A percentile compares a stretch with the other conserved stretches of the same genome.
Evolutionary conservation across 176 grass and related monocot species (phyloP).

Genomic region (Tuctoria greenei): DNA sequence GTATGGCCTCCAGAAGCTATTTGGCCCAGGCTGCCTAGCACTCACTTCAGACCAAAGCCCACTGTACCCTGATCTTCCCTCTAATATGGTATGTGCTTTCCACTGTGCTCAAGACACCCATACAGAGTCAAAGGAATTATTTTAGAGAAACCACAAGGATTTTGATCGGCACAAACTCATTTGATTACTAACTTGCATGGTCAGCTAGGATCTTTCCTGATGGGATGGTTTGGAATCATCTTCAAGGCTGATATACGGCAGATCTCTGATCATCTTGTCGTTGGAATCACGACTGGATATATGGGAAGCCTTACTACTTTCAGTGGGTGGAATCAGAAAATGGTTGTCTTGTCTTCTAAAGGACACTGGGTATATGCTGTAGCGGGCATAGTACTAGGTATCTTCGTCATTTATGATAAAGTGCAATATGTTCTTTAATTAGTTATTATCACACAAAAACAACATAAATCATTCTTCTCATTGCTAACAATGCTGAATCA

Average conservation of each 20-base stretch:
- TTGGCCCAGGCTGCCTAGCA: conserved; percentile 63
- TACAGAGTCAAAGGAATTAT: conserved; percentile 20
- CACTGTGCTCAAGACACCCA: conserved; percentile 15
- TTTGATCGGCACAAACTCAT: not conserved
- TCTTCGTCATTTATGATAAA: conserved; percentile 10
- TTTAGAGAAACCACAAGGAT: not conserved
- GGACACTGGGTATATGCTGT: conserved; percentile 73
- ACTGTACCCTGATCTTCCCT: conserved; percentile 88
- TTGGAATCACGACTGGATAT: conserved; percentile 79
- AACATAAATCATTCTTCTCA: not conserved
- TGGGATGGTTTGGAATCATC: conserved; percentile 96
- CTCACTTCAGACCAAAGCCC: conserved; percentile 71
- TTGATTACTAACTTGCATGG: conserved; percentile 27
- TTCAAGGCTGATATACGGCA: conserved; percentile 79
- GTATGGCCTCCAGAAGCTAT: conserved; percentile 82
- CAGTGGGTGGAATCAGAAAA: conserved; percentile 94
- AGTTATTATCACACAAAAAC: not conserved
- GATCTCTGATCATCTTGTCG: conserved; percentile 72
- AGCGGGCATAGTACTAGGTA: conserved; percentile 85
- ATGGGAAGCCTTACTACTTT: conserved; percentile 95
- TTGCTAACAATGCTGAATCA: conserved; percentile 19
- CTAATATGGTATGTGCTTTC: conserved; percentile 70
- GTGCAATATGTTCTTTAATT: not conserved
- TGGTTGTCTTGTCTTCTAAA: conserved; percentile 79
- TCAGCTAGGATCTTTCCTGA: conserved; percentile 95